Evolutionary conservation across 176 grass and related monocot genomes (phyloP), one percentile per base, ranked within the genome.

Genomic region (Paspalum notatum): DNA sequence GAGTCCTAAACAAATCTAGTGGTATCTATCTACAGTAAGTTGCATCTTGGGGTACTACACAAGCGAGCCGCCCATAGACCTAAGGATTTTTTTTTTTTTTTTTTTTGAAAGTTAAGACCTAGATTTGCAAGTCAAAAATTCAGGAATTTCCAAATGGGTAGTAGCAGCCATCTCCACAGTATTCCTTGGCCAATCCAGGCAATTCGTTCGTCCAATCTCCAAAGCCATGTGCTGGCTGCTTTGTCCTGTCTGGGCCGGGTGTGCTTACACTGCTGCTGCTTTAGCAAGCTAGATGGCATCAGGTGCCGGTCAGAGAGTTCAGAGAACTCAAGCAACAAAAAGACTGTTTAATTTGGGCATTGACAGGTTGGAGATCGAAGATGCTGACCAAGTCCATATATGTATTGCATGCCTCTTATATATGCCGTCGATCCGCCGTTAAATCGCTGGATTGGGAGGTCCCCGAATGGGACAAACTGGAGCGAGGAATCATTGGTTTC

Each of bases 191-290:
- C n/a, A 10, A 62, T 49, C 11, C 27, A 25, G 24, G 40, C 17
- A 80, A 25, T 22, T 63, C 40, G 7, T 68, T 68, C 13, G 20
- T 58, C 61, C 59, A 74, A 68, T 59, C 42, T 67, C 70, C 60
- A 74, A 68, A 59, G 50, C 27, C 77, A 86, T 82, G 85, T 61
- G 71, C 27, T 86, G 43, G 61, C 61, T 25, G 7, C 66, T 51
- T 70, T 86, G 62, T 76, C 63, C 16, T 69, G 71, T 14, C 20
- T 26, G 32, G 69, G 9, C 20, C n/a, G 32, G 69, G 9, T 12
- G 17, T 0, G n/a, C 37, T 12, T 40, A 12, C 38, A 17, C 2
- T 24, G 43, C 43, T 42, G 40, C 49, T 73, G 67, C 49, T 77
- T 78, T 25, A 21, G 4, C 48, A 66, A 78, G 54, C 22, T 6